These are phyloP conservation scores for Avena insularis DNA, from an alignment of 176 grass and related monocot genomes.

Conservation along the genomic window DNA sequence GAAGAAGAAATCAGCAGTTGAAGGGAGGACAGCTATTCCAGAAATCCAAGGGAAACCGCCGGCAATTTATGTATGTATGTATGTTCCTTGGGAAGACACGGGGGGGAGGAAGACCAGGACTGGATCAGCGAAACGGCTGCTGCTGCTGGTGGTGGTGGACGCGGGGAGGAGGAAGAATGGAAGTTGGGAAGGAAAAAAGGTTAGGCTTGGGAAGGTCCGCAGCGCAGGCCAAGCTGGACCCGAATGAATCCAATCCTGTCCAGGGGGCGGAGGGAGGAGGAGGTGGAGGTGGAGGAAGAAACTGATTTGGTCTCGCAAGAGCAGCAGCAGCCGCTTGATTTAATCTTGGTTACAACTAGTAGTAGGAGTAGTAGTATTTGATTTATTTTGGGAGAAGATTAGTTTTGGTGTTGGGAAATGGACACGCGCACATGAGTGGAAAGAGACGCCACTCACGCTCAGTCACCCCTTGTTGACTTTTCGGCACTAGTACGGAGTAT, in stretches of 20 bases:
- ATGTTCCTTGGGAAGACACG: neutral
- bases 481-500: no score
- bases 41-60: neutral
- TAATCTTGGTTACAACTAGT: neutral
- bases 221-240: slow-evolving; percentile 29
- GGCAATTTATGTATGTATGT: neutral
- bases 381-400: neutral
- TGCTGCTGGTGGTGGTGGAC: neutral
- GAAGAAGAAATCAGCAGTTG: neutral
- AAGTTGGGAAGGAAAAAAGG: neutral
- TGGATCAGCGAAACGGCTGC: neutral
- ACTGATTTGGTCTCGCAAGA: neutral
- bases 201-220: slow-evolving; percentile 13
- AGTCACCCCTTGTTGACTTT: neutral
- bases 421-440: neutral
- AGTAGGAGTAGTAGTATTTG: no score
- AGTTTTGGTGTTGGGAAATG: neutral
- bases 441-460: neutral
- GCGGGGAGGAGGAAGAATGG: neutral
- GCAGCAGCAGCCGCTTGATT: no score
- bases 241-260: no score
- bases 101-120: neutral
- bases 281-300: neutral
- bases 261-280: neutral
- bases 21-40: neutral